phyloP scores from a whole-genome alignment of 2,329 filamentous ascomycete species.

The Scytalidium lignicola region DNA sequence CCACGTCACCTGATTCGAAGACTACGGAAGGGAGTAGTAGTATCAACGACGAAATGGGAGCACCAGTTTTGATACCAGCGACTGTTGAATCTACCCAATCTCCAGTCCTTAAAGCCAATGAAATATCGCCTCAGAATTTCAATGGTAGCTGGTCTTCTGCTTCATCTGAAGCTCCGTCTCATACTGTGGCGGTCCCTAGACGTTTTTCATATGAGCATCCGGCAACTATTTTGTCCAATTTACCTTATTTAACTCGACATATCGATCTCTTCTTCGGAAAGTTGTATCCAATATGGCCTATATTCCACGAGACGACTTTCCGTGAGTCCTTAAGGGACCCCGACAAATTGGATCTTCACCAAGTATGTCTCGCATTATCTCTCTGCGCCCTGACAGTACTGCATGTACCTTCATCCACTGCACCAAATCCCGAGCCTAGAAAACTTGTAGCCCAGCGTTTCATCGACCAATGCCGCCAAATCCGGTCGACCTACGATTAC shows the following conservation, averaged over 20 bases:
- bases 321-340: slow-evolving; percentile 1
- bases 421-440: slow-evolving; percentile 1
- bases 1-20: neutral
- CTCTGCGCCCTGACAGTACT: slow-evolving; percentile 3
- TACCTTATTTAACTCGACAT: slow-evolving; percentile 2
- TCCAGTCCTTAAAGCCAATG: neutral
- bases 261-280: slow-evolving; percentile 4
- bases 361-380: slow-evolving; percentile 4
- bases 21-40: neutral
- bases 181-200: neutral
- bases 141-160: neutral
- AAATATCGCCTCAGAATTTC: neutral
- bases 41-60: neutral
- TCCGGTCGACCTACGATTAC: slow-evolving; percentile 4
- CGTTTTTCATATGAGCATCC: neutral
- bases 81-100: neutral
- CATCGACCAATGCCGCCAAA: slow-evolving; percentile 3
- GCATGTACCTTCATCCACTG: slow-evolving; percentile 1
- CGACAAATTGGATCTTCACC: slow-evolving; percentile 1
- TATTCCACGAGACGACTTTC: slow-evolving; percentile 3
- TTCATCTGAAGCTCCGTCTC: neutral
- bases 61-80: neutral
- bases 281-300: slow-evolving; percentile 7
- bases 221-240: neutral
- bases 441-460: slow-evolving; percentile 2